These are phyloP conservation scores for Solanum hybrid DNA, from an alignment of 305 asterid genomes.

Conservation along the genomic window DNA sequence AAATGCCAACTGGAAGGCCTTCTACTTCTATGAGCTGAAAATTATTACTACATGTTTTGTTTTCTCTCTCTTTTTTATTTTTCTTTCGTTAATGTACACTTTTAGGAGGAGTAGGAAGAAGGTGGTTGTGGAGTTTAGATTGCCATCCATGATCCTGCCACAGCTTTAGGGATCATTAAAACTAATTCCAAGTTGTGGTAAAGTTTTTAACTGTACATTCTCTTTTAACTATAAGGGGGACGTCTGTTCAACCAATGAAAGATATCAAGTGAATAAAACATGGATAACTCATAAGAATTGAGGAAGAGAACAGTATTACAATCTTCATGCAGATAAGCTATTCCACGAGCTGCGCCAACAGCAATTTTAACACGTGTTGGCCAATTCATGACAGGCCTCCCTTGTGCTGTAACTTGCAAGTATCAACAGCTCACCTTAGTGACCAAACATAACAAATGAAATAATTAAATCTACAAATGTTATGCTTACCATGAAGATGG, in stretches of 20 bases:
- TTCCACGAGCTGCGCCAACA: slow-evolving; percentile 89
- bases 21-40: neutral
- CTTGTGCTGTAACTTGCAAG: slow-evolving; percentile 36
- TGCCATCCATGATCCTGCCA: neutral
- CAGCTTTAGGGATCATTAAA: neutral
- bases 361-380: slow-evolving; percentile 65
- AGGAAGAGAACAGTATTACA: slow-evolving; percentile 19
- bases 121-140: neutral
- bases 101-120: neutral
- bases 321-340: slow-evolving; percentile 95
- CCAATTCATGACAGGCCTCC: slow-evolving; percentile 73
- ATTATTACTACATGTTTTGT: neutral
- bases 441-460: neutral
- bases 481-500: slow-evolving; percentile 84
- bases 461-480: slow-evolving; percentile 3
- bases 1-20: neutral
- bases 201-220: neutral
- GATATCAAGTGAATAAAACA: neutral
- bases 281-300: neutral
- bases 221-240: neutral
- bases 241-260: neutral
- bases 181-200: neutral
- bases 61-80: neutral
- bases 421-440: slow-evolving; percentile 6
- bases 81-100: neutral